These are phyloP conservation scores for Colletotrichum viniferum DNA, from an alignment of 2,329 filamentous ascomycete species.

Conservation along the genomic window DNA sequence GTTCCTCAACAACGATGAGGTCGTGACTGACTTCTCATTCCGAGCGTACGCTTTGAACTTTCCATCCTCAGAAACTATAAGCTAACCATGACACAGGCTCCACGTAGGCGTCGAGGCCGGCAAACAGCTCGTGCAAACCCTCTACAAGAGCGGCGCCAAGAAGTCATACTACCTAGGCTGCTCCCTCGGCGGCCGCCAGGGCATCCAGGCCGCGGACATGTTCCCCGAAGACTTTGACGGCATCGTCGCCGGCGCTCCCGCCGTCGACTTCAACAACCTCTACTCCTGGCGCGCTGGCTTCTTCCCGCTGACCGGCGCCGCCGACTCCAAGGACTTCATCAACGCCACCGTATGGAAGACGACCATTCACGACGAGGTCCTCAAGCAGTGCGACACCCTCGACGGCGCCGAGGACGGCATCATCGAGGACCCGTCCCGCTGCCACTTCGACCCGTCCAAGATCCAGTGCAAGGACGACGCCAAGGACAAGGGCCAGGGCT, in stretches of 20 bases:
- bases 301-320: slow-evolving; percentile 40
- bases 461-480: neutral
- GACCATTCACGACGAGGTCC: slow-evolving; percentile 37
- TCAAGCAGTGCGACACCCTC: slow-evolving; percentile 50
- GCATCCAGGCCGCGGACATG: slow-evolving; percentile 47
- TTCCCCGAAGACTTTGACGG: slow-evolving; percentile 57
- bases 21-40: slow-evolving; percentile 39
- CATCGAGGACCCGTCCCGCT: slow-evolving; percentile 46
- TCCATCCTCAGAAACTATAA: neutral
- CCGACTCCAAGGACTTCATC: slow-evolving; percentile 30
- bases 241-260: slow-evolving; percentile 52
- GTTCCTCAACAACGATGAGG: slow-evolving; percentile 39
- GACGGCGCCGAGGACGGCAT: slow-evolving; percentile 54
- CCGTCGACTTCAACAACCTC: slow-evolving; percentile 38
- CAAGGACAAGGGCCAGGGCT: slow-evolving; percentile 13
- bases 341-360: slow-evolving; percentile 3
- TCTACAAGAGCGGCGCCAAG: slow-evolving; percentile 44
- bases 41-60: slow-evolving; percentile 26
- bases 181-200: slow-evolving; percentile 59
- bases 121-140: slow-evolving; percentile 50
- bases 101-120: slow-evolving; percentile 54
- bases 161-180: slow-evolving; percentile 58
- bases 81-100: slow-evolving; percentile 23
- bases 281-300: slow-evolving; percentile 43
- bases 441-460: slow-evolving; percentile 31